Base-by-base conservation (phyloP, 129 eudicot genomes). In the Lactuca saligna region DNA sequence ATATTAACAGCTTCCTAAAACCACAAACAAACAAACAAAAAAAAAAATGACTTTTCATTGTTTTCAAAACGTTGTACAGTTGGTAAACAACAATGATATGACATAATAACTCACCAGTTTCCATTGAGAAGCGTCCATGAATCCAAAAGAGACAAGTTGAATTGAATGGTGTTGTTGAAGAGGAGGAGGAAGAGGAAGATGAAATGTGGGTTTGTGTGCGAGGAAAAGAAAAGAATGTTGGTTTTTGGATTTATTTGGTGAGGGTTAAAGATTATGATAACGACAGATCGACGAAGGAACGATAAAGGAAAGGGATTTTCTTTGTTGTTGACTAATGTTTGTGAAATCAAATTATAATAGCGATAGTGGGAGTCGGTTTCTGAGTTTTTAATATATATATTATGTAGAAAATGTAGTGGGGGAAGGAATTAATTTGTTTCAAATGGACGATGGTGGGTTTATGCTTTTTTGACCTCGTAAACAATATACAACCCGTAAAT, bases 111-210 rank as follows among this genome's bases (percentile, higher is more conserved):
- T 63, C 10, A 63, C 68, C 54, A 41, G 54, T 37, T 11, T 63
- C 68, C 68, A 63, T 63, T 63, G 68, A 63, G 54, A 20, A 63
- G 68, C 68, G 41, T 63, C 68, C 68, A 63, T 63, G 68, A 42
- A 16, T 41, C 46, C n/a, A 46, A 46, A 46, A 10, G 51, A 11
- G 51, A 46, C 15, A 12, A 46, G 13, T 25, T 25, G 4, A 6
- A 12, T 42, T 12, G 51, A 46, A 46, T 42, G 51, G 12, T 9
- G 5, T 10, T 9, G 51, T 10, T 11, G 3, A 42, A 42, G 49
- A n/a, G n/a, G n/a, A n/a, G n/a, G n/a, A 42, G 48, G 51, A 46
- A 46, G 51, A 46, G 51, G 51, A 46, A 46, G 51, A 46, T 4
- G 51, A 46, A 46, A 46, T 46, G 51, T 46, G 15, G 34, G n/a